Base-by-base conservation (phyloP, 139 green algal genomes). In the Chlamydomonas schloesseri region DNA sequence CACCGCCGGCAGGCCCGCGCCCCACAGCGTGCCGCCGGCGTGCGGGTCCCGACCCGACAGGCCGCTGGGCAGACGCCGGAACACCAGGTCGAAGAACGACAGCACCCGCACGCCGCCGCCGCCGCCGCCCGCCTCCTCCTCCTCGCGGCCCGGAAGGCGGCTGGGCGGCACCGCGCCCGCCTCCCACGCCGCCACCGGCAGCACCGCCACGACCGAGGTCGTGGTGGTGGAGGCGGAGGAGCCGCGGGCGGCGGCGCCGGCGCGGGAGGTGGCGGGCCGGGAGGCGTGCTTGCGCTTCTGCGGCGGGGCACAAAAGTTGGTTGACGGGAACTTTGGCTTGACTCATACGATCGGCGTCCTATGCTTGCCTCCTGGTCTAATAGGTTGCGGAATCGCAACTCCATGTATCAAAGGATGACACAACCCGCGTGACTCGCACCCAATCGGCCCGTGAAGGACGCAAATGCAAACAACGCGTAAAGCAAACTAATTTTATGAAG, bases 11-110 rank as follows among this genome's bases (percentile, higher is more conserved):
- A 81, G 57, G n/a, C 74, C 74, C 21, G 15, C 20, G 31, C 74
- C 74, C 74, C 74, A 81, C 74, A 81, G 33, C 31, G 74, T 42
- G 28, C 74, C 74, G 9, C 53, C 74, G 0, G 74, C 74, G 24
- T 70, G 55, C 17, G 53, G 53, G 55, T 81, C 74, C 20, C 53
- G 53, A 31, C 74, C 10, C 55, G 53, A 55, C 50, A 81, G 34
- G 33, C 74, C 74, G 4, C 74, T 17, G n/a, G 74, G 74, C 55
- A 81, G 55, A 13, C 74, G 74, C 9, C 74, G 31, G 21, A 81
- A 81, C 55, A 81, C 74, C 74, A 81, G 50, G 3, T 8, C 29
- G 55, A 71, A 81, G 74, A 81, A 81, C 33, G 55, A 28, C 55
- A 81, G 53, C 55, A 24, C 20, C 2, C 55, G 55, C 55, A 50